Conservation (phyloP, 139 green algal species). For the Mesostigma viride region DNA sequence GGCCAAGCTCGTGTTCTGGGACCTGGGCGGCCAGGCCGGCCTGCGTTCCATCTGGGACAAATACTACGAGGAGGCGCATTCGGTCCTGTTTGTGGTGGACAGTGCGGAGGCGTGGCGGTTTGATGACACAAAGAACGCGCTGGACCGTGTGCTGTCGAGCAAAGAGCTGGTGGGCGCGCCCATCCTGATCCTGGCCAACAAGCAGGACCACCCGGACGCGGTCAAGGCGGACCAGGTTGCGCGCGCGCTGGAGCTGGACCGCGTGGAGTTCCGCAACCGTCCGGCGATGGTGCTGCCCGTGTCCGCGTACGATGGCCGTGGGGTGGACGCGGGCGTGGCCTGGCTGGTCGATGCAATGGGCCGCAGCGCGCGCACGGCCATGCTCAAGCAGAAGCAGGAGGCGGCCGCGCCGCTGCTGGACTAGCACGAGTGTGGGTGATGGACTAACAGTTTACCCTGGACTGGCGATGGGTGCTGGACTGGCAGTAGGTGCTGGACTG, state of each 20-base stretch:
- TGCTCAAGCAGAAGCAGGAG: slow-evolving; percentile 23
- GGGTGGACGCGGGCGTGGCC: slow-evolving; percentile 47
- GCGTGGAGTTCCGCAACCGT: slow-evolving; percentile 24
- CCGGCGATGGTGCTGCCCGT: background rate
- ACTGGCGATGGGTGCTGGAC: too few relatives aligned
- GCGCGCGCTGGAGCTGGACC: slow-evolving; percentile 42
- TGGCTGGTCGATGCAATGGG: slow-evolving; percentile 74
- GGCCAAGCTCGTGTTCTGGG: slow-evolving; percentile 74
- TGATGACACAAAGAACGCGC: slow-evolving; percentile 23
- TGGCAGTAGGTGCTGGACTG: too few relatives aligned
- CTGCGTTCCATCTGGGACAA: slow-evolving; percentile 92
- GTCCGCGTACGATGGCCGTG: slow-evolving; percentile 7
- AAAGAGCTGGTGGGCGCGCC: slow-evolving; percentile 65
- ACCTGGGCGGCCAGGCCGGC: slow-evolving; percentile 60
- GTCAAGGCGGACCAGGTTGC: slow-evolving; percentile 36
- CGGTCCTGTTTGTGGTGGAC: slow-evolving; percentile 82
- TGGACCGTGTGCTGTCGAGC: slow-evolving; percentile 44
- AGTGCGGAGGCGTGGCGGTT: slow-evolving; percentile 31
- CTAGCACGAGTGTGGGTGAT: too few relatives aligned
- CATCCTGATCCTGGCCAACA: slow-evolving; percentile 85
- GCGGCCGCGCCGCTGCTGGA: too few relatives aligned
- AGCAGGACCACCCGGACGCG: slow-evolving; percentile 58
- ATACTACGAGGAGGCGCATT: slow-evolving; percentile 86
- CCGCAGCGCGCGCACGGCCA: slow-evolving; percentile 36
- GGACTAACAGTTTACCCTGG: too few relatives aligned